Evolutionary conservation across 345 rosid genomes (phyloP).

Genomic region (Psidium friedrichsthalianum): DNA sequence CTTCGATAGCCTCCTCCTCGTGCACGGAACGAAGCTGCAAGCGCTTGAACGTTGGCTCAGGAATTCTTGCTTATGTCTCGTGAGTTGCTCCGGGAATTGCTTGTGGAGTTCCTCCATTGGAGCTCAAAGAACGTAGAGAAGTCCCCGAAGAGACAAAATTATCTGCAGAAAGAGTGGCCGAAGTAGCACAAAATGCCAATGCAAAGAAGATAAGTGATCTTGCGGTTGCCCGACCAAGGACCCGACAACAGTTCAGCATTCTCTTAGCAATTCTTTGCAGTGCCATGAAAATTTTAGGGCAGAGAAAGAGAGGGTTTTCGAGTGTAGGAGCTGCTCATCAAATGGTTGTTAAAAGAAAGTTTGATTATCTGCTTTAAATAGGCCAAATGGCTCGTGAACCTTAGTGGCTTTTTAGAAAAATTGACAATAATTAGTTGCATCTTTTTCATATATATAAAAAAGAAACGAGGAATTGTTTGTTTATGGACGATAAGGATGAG

Average conservation of each 20-base stretch:
- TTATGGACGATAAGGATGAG: neutral
- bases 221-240: neutral
- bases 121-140: neutral
- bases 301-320: neutral
- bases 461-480: no score
- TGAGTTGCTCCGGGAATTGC: neutral
- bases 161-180: neutral
- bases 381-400: neutral
- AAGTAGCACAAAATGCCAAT: neutral
- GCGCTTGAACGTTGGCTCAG: conserved; percentile 5
- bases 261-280: neutral
- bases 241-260: neutral
- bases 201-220: neutral
- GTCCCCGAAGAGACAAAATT: neutral
- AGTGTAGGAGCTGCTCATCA: neutral
- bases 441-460: neutral
- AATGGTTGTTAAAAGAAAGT: neutral
- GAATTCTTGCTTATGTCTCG: neutral
- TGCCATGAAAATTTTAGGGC: neutral
- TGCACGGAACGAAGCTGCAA: conserved; percentile 15
- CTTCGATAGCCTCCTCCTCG: conserved; percentile 9
- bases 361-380: neutral
- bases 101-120: neutral
- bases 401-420: neutral
- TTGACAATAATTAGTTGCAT: neutral